A percentile compares a stretch with the other conserved stretches of the same genome.
phyloP scores from a whole-genome alignment of 148 eudicot species.

The Simmondsia chinensis region DNA sequence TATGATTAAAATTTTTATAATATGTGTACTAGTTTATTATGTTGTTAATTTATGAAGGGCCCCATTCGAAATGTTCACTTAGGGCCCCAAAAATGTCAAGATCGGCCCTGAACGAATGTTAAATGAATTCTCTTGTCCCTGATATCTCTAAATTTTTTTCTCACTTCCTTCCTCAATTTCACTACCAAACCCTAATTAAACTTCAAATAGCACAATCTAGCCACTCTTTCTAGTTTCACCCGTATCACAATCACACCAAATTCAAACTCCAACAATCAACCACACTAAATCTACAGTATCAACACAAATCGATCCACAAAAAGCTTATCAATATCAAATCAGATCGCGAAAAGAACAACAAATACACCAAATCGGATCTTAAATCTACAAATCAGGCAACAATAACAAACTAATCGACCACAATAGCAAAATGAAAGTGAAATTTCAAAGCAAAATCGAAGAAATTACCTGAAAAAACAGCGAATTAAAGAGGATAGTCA shows the following conservation, averaged over 20 bases:
- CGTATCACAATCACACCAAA: neutral
- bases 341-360: constrained; percentile 8
- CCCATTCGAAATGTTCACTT: no score
- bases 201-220: no score
- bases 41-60: no score
- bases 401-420: neutral
- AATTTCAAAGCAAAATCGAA: neutral
- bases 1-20: no score
- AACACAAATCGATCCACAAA: constrained; percentile 2
- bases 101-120: no score
- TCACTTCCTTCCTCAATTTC: no score
- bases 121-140: no score
- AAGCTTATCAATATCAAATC: neutral
- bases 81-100: no score
- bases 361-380: neutral
- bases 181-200: no score
- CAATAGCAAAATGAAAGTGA: constrained; percentile 2
- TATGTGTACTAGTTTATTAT: no score
- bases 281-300: neutral
- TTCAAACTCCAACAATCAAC: neutral
- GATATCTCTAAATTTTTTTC: no score
- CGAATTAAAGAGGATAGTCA: constrained; percentile 10
- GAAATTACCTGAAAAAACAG: constrained; percentile 21
- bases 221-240: no score
- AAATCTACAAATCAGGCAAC: neutral